phyloP scores from a whole-genome alignment of 148 eudicot genomes.

The Fagopyrum homotropicum region DNA sequence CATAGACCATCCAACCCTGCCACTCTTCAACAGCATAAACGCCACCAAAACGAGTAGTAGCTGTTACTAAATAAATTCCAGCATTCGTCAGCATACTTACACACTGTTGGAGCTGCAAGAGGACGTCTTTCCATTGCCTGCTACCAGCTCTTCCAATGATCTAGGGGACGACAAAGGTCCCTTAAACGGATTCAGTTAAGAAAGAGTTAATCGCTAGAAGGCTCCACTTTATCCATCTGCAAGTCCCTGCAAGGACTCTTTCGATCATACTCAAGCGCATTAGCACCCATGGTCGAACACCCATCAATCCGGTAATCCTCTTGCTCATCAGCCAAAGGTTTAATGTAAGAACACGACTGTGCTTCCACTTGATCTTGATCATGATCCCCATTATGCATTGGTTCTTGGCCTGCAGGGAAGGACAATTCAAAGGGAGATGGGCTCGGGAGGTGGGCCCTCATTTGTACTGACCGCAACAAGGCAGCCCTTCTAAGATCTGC shows the following conservation, averaged over 20 bases:
- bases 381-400: constrained; percentile 30
- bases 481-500: constrained; percentile 88
- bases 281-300: constrained; percentile 27
- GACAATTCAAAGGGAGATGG: constrained; percentile 42
- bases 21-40: not conserved
- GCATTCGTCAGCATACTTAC: not conserved
- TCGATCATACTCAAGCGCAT: constrained; percentile 28
- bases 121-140: not conserved
- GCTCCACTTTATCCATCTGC: constrained; percentile 29
- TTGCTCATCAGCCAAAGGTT: constrained; percentile 52
- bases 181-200: not conserved
- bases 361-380: constrained; percentile 27
- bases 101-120: not conserved
- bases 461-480: constrained; percentile 84
- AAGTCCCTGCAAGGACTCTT: constrained; percentile 26
- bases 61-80: not conserved
- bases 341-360: constrained; percentile 46
- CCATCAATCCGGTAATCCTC: constrained; percentile 32
- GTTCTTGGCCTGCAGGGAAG: constrained; percentile 35
- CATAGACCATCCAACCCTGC: not conserved
- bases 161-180: no score
- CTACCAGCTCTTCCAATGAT: not conserved
- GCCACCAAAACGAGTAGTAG: not conserved
- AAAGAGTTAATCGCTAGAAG: not conserved
- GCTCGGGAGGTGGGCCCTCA: constrained; percentile 72